phyloP scores from a whole-genome alignment of 1,139 yeast genomes.

The Pichia sp. region DNA sequence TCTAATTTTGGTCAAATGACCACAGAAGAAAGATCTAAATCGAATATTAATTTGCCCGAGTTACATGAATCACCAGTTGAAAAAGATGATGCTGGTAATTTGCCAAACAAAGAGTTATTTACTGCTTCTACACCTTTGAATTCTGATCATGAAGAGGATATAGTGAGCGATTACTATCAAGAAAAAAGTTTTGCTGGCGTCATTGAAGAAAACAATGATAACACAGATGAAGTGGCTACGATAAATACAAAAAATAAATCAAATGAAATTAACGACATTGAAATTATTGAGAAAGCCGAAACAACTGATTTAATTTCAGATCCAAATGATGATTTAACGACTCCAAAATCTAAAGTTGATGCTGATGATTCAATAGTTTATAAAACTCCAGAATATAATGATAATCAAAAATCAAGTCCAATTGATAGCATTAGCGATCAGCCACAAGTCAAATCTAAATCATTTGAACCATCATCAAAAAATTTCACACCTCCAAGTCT shows the following conservation, averaged over 20 bases:
- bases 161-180: neutral
- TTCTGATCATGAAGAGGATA: neutral
- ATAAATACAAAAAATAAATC: neutral
- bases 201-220: neutral
- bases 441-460: neutral
- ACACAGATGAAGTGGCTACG: neutral
- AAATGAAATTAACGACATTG: neutral
- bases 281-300: neutral
- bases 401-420: neutral
- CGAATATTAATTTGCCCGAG: slow-evolving; percentile 14
- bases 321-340: neutral
- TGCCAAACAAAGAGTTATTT: neutral
- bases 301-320: neutral
- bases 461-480: neutral
- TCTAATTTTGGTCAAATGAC: neutral
- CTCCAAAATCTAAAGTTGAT: neutral
- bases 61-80: slow-evolving; percentile 1
- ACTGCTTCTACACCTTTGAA: slow-evolving; percentile 9
- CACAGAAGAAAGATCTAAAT: slow-evolving; percentile 3
- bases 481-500: neutral
- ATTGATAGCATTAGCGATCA: neutral
- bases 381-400: slow-evolving; percentile 4
- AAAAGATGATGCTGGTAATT: neutral
- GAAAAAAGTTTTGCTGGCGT: neutral
- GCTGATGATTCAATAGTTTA: neutral